A percentile compares a stretch with the other conserved stretches of the same genome.
Evolutionary conservation across 2,329 filamentous ascomycete genomes (phyloP).

Genomic region (Colletotrichum lini): DNA sequence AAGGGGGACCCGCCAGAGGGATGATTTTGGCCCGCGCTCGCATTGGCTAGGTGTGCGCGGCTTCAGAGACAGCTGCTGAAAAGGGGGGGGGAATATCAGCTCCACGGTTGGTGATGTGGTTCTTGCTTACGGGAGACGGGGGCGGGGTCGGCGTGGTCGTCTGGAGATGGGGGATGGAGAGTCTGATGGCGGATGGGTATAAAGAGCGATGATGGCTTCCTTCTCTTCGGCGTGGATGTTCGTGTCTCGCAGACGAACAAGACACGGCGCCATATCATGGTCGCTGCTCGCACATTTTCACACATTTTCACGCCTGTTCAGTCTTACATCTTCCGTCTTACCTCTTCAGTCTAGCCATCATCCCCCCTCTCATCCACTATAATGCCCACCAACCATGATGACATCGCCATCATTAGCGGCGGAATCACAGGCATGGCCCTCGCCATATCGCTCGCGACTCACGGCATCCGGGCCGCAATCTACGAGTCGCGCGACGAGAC

Average conservation of each 20-base stretch:
- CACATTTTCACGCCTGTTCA: not conserved
- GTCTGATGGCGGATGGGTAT: not conserved
- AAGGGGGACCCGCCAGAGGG: not conserved
- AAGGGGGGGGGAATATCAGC: not conserved
- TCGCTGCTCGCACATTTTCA: too few relatives aligned
- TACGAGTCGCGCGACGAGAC: conserved; percentile 63
- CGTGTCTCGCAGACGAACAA: not conserved
- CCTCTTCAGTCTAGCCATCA: not conserved
- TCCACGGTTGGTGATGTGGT: not conserved
- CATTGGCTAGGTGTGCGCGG: not conserved
- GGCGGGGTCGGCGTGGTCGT: not conserved
- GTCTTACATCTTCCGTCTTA: not conserved
- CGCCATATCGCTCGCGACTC: conserved; percentile 66
- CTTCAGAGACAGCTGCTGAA: not conserved
- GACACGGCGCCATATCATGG: not conserved
- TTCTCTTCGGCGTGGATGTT: not conserved
- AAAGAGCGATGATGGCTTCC: not conserved
- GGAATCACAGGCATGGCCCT: conserved; percentile 51
- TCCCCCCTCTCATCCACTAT: not conserved
- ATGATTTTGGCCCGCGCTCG: not conserved
- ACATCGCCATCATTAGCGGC: conserved; percentile 37
- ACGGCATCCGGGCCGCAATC: conserved; percentile 63
- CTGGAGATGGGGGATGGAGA: too few relatives aligned
- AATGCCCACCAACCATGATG: conserved; percentile 3
- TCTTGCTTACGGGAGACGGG: not conserved